phyloP scores from a whole-genome alignment of 306 rosid genomes.

The Delonix regia region DNA sequence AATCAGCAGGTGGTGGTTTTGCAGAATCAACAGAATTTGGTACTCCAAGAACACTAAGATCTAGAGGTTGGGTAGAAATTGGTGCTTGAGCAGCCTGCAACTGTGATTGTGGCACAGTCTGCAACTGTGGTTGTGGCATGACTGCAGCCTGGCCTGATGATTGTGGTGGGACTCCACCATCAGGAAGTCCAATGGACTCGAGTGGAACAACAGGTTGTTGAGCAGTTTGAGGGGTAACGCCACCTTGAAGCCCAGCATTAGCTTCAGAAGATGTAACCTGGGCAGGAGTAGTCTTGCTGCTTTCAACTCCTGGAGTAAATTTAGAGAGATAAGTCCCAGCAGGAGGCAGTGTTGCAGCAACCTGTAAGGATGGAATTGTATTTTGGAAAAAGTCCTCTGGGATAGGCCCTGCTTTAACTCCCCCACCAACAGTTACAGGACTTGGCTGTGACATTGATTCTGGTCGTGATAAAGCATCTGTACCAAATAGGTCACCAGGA shows the following conservation, averaged over 20 bases:
- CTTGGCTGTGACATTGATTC: conserved; percentile 57
- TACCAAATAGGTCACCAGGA: conserved; percentile 72
- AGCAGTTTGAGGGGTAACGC: conserved; percentile 66
- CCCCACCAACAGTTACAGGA: conserved; percentile 48
- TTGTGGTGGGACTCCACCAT: conserved; percentile 91
- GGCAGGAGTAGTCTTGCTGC: conserved; percentile 46
- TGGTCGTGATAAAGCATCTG: conserved; percentile 58
- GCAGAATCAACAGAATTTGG: conserved; percentile 61
- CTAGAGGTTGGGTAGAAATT: conserved; percentile 81
- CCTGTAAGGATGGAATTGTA: conserved; percentile 88
- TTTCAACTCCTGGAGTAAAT: conserved; percentile 58
- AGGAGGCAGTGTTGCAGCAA: conserved; percentile 83
- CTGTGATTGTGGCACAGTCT: conserved; percentile 43
- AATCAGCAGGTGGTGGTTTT: conserved; percentile 51
- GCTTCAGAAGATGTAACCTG: conserved; percentile 55
- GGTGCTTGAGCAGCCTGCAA: conserved; percentile 50
- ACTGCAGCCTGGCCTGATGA: conserved; percentile 56
- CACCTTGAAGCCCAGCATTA: conserved; percentile 61
- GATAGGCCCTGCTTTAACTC: conserved; percentile 70
- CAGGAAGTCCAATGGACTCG: conserved; percentile 76
- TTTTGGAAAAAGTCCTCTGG: conserved; percentile 98
- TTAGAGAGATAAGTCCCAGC: conserved; percentile 88
- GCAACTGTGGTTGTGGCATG: conserved; percentile 54
- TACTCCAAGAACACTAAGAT: conserved; percentile 87
- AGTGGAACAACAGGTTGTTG: conserved; percentile 56